Evolutionary conservation across 225 moss, liverwort and hornwort species (phyloP).

Genomic region (Pseudoscleropodium purum): DNA sequence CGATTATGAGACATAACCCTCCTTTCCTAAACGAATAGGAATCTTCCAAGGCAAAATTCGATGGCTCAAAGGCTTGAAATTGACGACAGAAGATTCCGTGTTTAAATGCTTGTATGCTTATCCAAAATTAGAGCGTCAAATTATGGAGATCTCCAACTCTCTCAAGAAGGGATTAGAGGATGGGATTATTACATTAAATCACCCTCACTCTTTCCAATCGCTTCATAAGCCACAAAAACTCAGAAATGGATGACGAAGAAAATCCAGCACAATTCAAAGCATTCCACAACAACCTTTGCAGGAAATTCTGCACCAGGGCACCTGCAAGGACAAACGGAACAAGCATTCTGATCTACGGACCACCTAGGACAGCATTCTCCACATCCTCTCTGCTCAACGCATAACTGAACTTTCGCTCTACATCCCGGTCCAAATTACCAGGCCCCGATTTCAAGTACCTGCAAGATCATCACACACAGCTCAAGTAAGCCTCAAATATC

Average conservation of each 20-base stretch:
- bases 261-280: background rate
- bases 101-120: background rate
- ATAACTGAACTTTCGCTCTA: constrained; percentile 94
- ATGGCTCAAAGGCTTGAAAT: background rate
- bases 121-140: background rate
- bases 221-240: constrained; percentile 10
- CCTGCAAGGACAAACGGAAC: background rate
- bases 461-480: constrained; percentile 4
- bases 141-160: background rate
- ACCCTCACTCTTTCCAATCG: background rate
- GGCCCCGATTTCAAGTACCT: constrained; percentile 84
- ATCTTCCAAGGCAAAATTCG: background rate
- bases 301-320: background rate
- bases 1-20: rapidly evolving
- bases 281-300: background rate
- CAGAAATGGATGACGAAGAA: background rate
- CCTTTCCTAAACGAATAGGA: background rate
- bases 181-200: background rate
- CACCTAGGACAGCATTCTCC: constrained; percentile 88
- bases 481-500: background rate
- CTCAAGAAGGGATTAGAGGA: background rate
- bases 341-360: constrained; percentile 28
- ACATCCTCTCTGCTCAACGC: constrained; percentile 93
- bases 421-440: constrained; percentile 75
- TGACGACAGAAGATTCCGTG: rapidly evolving